phyloP scores from a whole-genome alignment of 2,329 filamentous ascomycete species.

The Aspergillus pseudoglaucus region DNA sequence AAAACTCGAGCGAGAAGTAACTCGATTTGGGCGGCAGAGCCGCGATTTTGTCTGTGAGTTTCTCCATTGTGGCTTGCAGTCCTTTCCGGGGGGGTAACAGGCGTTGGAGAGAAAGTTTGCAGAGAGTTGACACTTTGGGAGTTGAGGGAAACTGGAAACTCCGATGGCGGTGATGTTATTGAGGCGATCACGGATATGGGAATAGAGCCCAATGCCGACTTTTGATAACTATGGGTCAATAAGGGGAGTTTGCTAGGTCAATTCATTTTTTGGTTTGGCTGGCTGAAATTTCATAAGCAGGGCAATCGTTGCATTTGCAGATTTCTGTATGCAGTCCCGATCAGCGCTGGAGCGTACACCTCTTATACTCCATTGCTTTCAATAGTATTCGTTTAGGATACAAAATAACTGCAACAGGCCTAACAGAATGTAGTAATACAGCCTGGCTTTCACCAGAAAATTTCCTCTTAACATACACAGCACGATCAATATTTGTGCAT shows the following conservation, averaged over 20 bases:
- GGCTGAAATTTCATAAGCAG: no score
- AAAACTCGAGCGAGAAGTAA: conserved; percentile 98
- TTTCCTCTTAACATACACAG: background rate
- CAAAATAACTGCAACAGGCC: no score
- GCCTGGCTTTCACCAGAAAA: background rate
- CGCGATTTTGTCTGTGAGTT: conserved; percentile 92
- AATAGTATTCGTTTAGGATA: no score
- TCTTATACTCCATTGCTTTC: no score
- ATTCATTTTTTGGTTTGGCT: background rate
- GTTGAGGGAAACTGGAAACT: background rate
- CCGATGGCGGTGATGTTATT: background rate
- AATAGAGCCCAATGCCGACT: background rate
- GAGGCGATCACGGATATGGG: background rate
- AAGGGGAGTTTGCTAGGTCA: background rate
- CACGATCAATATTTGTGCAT: background rate
- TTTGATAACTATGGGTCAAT: background rate
- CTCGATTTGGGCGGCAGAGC: conserved; percentile 71
- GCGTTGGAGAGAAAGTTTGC: background rate
- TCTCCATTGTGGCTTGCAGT: conserved; percentile 56
- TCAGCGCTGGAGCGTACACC: no score
- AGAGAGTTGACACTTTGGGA: background rate
- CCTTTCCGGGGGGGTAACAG: background rate
- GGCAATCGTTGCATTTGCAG: no score
- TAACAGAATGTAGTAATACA: background rate
- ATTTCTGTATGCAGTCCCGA: no score